phyloP scores from a whole-genome alignment of 2,329 filamentous ascomycete species.

The Sporothrix globosa region DNA sequence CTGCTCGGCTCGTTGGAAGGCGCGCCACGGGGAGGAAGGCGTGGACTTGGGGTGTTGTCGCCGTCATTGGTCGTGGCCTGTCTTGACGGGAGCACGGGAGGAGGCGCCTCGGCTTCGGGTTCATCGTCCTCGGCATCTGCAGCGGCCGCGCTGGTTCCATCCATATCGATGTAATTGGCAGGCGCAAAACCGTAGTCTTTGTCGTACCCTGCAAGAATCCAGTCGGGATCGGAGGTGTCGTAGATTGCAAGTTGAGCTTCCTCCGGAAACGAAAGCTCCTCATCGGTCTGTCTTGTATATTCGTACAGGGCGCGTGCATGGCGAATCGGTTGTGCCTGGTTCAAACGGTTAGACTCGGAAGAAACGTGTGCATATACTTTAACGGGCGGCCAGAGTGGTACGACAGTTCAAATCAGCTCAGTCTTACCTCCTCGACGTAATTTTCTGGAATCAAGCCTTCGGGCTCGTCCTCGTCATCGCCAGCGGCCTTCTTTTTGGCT shows the following conservation, averaged over 20 bases:
- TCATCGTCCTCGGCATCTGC: slow-evolving; percentile 40
- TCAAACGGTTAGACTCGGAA: background rate
- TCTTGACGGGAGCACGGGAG: slow-evolving; percentile 52
- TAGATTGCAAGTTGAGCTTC: slow-evolving; percentile 82
- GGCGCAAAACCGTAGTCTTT: slow-evolving; percentile 92
- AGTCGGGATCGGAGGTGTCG: slow-evolving; percentile 90
- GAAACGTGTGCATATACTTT: background rate
- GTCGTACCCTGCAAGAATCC: slow-evolving; percentile 86
- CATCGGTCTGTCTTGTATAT: slow-evolving; percentile 94
- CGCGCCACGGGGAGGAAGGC: slow-evolving; percentile 46
- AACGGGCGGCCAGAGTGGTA: background rate
- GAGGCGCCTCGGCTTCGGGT: slow-evolving; percentile 47
- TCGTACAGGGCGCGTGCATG: slow-evolving; percentile 95
- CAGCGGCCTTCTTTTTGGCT: slow-evolving; percentile 84
- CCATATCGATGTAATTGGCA: slow-evolving; percentile 84
- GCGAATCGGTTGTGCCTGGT: slow-evolving; percentile 58
- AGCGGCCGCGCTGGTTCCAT: slow-evolving; percentile 49
- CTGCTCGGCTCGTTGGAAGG: slow-evolving; percentile 42
- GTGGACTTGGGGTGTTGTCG: slow-evolving; percentile 47
- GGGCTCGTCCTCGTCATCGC: slow-evolving; percentile 87
- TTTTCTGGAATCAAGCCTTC: slow-evolving; percentile 90
- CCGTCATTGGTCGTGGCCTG: slow-evolving; percentile 46
- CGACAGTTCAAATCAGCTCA: background rate
- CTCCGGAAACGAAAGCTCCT: slow-evolving; percentile 94
- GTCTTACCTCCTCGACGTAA: slow-evolving; percentile 85